phyloP scores from a whole-genome alignment of 2,329 filamentous ascomycete genomes.

The Dryadomyces sulphureus region DNA sequence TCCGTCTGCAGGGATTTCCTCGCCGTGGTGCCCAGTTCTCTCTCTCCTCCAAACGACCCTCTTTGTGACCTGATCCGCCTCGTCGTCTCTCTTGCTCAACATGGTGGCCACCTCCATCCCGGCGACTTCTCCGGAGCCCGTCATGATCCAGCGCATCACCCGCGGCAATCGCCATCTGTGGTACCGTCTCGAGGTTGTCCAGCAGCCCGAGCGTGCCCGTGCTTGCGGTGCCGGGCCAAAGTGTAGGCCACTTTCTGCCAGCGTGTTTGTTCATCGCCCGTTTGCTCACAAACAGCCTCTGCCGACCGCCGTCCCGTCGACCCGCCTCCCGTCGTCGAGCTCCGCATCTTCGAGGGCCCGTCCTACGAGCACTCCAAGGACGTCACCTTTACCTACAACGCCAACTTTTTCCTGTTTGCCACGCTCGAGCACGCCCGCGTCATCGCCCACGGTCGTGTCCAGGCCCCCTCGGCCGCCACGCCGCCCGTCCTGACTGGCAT shows the following conservation, averaged over 20 bases:
- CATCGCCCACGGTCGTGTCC: conserved; percentile 67
- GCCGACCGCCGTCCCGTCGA: conserved; percentile 87
- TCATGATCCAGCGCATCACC: conserved; percentile 39
- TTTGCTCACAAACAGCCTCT: conserved; percentile 41
- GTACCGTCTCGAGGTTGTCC: conserved; percentile 74
- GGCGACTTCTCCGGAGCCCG: conserved; percentile 11
- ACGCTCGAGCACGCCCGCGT: conserved; percentile 76
- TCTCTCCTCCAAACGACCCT: too few relatives aligned
- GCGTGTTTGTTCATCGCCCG: not conserved
- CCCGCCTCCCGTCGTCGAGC: conserved; percentile 83
- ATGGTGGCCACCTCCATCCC: conserved; percentile 10
- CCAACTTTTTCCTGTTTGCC: conserved; percentile 94
- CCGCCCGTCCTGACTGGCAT: conserved; percentile 85
- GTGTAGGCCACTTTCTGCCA: conserved; percentile 42
- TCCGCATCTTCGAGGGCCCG: conserved; percentile 67
- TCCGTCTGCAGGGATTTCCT: too few relatives aligned
- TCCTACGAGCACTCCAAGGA: conserved; percentile 47
- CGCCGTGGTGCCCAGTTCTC: too few relatives aligned
- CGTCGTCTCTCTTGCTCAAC: not conserved
- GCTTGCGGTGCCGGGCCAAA: conserved; percentile 93
- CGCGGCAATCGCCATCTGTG: conserved; percentile 63
- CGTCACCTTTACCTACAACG: conserved; percentile 82
- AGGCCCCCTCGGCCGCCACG: conserved; percentile 49
- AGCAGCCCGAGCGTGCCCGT: conserved; percentile 86
- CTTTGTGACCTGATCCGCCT: too few relatives aligned